These are phyloP conservation scores for Trametes coccinea DNA, from an alignment of 768 basidiomycete species.

Conservation along the genomic window DNA sequence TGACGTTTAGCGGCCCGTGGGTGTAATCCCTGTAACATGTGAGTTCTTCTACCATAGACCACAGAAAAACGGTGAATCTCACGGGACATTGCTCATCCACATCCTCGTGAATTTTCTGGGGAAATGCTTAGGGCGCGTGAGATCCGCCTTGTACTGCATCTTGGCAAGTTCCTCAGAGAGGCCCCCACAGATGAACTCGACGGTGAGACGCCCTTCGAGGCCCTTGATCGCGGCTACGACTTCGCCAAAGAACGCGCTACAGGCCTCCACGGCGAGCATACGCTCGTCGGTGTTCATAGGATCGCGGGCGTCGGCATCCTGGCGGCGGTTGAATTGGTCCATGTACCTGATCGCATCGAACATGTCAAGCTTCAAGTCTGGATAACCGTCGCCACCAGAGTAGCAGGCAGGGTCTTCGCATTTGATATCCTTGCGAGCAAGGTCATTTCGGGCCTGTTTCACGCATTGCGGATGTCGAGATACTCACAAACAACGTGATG, in stretches of 20 bases:
- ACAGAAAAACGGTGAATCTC: conserved; percentile 3
- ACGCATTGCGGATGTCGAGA: background rate
- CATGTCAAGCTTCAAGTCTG: background rate
- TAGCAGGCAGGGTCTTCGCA: background rate
- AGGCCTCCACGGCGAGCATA: background rate
- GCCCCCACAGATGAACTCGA: conserved; percentile 36
- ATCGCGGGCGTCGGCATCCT: background rate
- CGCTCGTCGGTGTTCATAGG: background rate
- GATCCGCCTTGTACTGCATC: conserved; percentile 30
- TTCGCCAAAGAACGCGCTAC: conserved; percentile 31
- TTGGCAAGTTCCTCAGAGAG: conserved; percentile 34
- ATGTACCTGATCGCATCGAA: background rate
- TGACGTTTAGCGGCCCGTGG: conserved; percentile 33
- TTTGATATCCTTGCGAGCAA: background rate
- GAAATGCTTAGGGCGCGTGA: conserved; percentile 29
- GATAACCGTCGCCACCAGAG: conserved; percentile 2
- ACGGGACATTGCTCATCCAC: conserved; percentile 40
- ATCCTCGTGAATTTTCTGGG: conserved; percentile 36
- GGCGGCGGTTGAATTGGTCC: background rate
- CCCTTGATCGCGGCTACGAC: conserved; percentile 29
- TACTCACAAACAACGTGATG: conserved; percentile 16
- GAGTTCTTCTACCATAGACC: background rate
- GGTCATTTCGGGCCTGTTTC: too few relatives aligned
- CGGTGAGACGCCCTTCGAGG: conserved; percentile 27
- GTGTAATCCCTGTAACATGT: conserved; percentile 33